Percentiles rank a stretch among this genome's conserved stretches.
Evolutionary conservation across 2,329 filamentous ascomycete genomes (phyloP).

Genomic region (Cladosporium halotolerans): DNA sequence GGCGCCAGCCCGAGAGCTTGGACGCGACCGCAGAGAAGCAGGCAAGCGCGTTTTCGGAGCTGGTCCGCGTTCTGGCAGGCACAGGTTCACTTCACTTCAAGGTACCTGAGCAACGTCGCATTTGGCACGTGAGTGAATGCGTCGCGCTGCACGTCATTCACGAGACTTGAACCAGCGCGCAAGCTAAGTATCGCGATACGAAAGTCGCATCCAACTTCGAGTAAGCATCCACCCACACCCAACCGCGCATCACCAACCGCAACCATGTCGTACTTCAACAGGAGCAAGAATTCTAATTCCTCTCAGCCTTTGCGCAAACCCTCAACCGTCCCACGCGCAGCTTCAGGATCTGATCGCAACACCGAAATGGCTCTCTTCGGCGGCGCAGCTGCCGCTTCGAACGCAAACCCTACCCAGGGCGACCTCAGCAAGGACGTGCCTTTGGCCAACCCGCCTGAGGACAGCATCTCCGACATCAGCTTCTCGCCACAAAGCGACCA

Average conservation of each 20-base stretch:
- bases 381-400: slow-evolving; percentile 42
- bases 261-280: background rate
- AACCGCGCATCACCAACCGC: slow-evolving; percentile 2
- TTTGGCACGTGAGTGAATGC: background rate
- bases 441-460: slow-evolving; percentile 70
- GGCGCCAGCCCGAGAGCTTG: background rate
- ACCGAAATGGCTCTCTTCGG: slow-evolving; percentile 60
- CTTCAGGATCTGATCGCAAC: background rate
- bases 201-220: background rate
- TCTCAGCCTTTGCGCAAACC: slow-evolving; percentile 3
- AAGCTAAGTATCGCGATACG: background rate
- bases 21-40: background rate
- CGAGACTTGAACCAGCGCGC: background rate
- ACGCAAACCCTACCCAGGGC: slow-evolving; percentile 67
- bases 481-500: slow-evolving; percentile 77
- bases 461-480: slow-evolving; percentile 79
- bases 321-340: background rate
- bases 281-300: background rate
- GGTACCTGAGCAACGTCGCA: background rate
- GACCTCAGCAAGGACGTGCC: slow-evolving; percentile 86
- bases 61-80: background rate
- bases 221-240: slow-evolving; percentile 1
- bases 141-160: background rate
- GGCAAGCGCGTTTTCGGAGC: slow-evolving; percentile 7
- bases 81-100: slow-evolving; percentile 10